Percentiles rank a stretch among this genome's conserved stretches.
phyloP scores from a whole-genome alignment of 176 grass and related monocot species.

The Coix lacrymajobi region DNA sequence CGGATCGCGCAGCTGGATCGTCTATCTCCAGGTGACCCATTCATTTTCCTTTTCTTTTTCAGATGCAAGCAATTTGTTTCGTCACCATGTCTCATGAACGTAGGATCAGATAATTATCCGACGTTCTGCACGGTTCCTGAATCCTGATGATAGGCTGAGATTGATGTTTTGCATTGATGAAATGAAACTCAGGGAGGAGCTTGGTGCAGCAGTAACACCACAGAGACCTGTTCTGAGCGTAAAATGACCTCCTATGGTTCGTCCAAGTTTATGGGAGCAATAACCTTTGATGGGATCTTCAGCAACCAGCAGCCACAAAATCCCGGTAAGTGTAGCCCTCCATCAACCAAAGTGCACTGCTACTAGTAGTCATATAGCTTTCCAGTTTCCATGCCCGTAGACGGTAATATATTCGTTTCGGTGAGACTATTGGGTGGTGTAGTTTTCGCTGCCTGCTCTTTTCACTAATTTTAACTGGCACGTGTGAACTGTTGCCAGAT shows the following conservation, averaged over 20 bases:
- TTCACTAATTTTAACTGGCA: neutral
- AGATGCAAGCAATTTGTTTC: neutral
- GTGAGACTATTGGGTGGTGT: neutral
- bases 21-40: conserved; percentile 53
- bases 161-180: neutral
- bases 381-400: neutral
- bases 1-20: conserved; percentile 52
- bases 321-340: conserved; percentile 32
- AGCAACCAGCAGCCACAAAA: conserved; percentile 43
- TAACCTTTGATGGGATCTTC: conserved; percentile 48
- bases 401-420: no score
- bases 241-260: conserved; percentile 39
- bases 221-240: conserved; percentile 28
- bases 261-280: conserved; percentile 45
- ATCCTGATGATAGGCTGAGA: neutral
- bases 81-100: neutral
- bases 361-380: neutral
- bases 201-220: conserved; percentile 23
- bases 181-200: conserved; percentile 48
- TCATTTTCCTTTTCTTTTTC: neutral
- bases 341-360: no score
- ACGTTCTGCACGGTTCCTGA: neutral
- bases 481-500: conserved; percentile 18
- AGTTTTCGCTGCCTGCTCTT: neutral
- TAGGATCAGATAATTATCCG: neutral